These are phyloP conservation scores for Colletotrichum nymphaeae DNA, from an alignment of 2,329 filamentous ascomycete species.

Conservation along the genomic window DNA sequence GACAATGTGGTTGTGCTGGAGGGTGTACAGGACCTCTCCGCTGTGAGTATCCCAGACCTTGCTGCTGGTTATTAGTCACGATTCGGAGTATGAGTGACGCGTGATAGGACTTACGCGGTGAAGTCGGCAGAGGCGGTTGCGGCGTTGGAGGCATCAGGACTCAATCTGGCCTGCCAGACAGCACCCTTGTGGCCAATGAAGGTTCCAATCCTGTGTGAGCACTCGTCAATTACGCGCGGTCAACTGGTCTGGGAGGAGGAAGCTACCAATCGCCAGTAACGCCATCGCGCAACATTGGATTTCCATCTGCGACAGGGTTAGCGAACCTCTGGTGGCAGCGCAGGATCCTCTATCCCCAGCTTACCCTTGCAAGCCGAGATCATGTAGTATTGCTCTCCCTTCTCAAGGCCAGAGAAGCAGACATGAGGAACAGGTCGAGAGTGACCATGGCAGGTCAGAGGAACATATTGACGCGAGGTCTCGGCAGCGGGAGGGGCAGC, in stretches of 20 bases:
- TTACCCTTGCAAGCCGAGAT: constrained; percentile 92
- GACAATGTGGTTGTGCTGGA: constrained; percentile 95
- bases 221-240: constrained; percentile 45
- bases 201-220: constrained; percentile 89
- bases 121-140: constrained; percentile 97
- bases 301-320: constrained; percentile 76
- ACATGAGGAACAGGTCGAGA: constrained; percentile 92
- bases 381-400: constrained; percentile 88
- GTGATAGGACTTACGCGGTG: constrained; percentile 75
- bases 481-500: constrained; percentile 8
- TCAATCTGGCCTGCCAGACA: constrained; percentile 95
- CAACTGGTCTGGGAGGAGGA: background rate
- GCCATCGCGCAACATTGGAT: constrained; percentile 97
- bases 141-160: constrained; percentile 86
- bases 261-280: constrained; percentile 90
- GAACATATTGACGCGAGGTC: constrained; percentile 73
- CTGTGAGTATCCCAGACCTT: constrained; percentile 98
- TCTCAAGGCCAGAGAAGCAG: constrained; percentile 85
- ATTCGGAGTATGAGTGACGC: too few relatives aligned
- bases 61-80: constrained; percentile 57
- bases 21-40: constrained; percentile 86
- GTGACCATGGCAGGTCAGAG: constrained; percentile 93
- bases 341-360: constrained; percentile 25
- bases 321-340: constrained; percentile 33
- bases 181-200: constrained; percentile 99